Evolutionary conservation across 2,329 filamentous ascomycete genomes (phyloP).

Genomic region (Colletotrichum sojae): DNA sequence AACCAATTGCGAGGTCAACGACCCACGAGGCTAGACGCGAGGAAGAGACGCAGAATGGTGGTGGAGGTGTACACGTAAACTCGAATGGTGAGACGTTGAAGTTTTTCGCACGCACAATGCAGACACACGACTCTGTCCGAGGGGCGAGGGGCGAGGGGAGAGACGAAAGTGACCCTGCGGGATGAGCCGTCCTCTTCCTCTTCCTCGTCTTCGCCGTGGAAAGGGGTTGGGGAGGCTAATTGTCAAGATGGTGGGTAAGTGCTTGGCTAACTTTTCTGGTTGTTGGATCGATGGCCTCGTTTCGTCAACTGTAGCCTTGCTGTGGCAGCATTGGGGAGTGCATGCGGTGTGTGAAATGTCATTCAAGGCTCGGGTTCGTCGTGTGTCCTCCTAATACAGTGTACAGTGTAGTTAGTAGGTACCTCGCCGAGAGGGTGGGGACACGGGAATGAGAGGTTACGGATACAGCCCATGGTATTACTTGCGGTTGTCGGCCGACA

Average conservation of each 20-base stretch:
- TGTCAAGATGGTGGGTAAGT: not conserved
- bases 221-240: not conserved
- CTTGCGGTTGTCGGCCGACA: too few species aligned
- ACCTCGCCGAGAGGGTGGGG: not conserved
- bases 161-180: conserved; percentile 8
- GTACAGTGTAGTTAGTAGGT: too few species aligned
- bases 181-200: conserved; percentile 17
- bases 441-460: not conserved
- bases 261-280: not conserved
- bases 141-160: not conserved
- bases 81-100: conserved; percentile 20
- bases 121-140: not conserved
- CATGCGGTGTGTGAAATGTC: too few species aligned
- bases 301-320: too few species aligned
- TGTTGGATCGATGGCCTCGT: too few species aligned
- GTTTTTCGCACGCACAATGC: conserved; percentile 20
- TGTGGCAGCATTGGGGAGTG: too few species aligned
- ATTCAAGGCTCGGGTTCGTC: too few species aligned
- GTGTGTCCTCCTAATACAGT: too few species aligned
- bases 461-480: too few species aligned
- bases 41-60: not conserved
- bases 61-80: conserved; percentile 16
- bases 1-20: not conserved
- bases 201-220: not conserved
- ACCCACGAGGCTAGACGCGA: not conserved